These are phyloP conservation scores for Epithemia pelagica DNA, from an alignment of 108 stramenopile species.

Conservation along the genomic window DNA sequence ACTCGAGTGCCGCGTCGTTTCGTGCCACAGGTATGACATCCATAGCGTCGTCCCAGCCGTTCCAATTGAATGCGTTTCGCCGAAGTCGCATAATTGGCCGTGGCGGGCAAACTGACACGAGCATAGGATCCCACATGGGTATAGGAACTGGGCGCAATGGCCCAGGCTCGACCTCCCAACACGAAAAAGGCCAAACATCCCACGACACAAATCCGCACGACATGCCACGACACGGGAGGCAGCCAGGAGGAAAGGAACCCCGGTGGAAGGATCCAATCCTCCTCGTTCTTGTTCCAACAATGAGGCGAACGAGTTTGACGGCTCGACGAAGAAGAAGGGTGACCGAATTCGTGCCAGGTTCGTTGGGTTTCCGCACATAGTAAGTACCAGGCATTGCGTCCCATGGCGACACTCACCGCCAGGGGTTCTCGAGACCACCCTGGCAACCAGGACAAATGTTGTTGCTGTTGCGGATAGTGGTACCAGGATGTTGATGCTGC, in stretches of 20 bases:
- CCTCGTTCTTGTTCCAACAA: conserved; percentile 25
- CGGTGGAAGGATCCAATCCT: conserved; percentile 3
- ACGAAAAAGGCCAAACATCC: conserved; percentile 67
- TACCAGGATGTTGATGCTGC: not conserved
- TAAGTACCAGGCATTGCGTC: not conserved
- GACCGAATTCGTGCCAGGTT: not conserved
- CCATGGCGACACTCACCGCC: not conserved
- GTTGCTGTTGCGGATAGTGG: not conserved
- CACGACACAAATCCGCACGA: conserved; percentile 38
- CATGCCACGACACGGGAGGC: not conserved
- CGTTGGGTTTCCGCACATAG: not conserved
- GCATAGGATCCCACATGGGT: conserved; percentile 75
- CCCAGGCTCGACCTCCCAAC: conserved; percentile 65
- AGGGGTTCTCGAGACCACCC: not conserved
- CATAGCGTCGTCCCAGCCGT: conserved; percentile 47
- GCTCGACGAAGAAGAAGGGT: not conserved
- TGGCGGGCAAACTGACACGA: conserved; percentile 43
- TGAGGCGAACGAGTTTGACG: not conserved
- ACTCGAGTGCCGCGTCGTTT: not conserved
- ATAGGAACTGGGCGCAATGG: conserved; percentile 71
- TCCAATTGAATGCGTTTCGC: conserved; percentile 45
- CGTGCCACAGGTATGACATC: conserved; percentile 86
- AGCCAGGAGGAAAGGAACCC: not conserved
- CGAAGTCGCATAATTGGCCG: conserved; percentile 63
- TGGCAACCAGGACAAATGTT: not conserved